Conservation (phyloP, 768 basidiomycete genomes). For the Auriscalpium orientale region DNA sequence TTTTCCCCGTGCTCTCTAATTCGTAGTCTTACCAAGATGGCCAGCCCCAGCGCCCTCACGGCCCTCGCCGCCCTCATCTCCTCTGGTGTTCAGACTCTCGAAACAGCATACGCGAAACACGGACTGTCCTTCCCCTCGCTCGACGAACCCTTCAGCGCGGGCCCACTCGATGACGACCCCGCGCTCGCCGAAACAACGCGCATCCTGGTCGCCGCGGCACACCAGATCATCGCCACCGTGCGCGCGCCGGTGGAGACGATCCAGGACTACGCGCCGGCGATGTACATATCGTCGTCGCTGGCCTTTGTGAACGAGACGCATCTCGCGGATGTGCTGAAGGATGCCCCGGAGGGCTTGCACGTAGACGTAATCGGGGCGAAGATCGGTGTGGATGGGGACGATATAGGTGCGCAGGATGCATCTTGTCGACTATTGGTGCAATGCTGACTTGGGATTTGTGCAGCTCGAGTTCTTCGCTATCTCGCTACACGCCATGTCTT, state of each 20-base stretch:
- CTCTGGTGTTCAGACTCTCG: neutral
- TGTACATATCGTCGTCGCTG: neutral
- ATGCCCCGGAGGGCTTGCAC: slow-evolving; percentile 4
- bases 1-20: too few relatives aligned
- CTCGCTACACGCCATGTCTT: too few relatives aligned
- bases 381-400: neutral
- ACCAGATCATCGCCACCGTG: too few relatives aligned
- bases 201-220: neutral
- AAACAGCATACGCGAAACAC: neutral
- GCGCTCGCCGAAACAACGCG: neutral
- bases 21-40: neutral
- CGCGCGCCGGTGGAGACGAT: neutral
- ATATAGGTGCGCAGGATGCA: slow-evolving; percentile 3
- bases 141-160: neutral
- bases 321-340: slow-evolving; percentile 1
- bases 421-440: neutral
- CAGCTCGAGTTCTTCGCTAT: slow-evolving; percentile 32
- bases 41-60: neutral
- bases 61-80: neutral
- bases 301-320: neutral
- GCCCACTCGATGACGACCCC: neutral
- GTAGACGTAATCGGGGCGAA: slow-evolving; percentile 3
- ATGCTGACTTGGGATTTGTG: neutral
- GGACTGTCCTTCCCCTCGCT: slow-evolving; percentile 1
- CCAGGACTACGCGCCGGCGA: neutral